A percentile compares a stretch with the other conserved stretches of the same genome.
Conservation (phyloP, 768 basidiomycete genomes). For the Cantharellus anzutake region DNA sequence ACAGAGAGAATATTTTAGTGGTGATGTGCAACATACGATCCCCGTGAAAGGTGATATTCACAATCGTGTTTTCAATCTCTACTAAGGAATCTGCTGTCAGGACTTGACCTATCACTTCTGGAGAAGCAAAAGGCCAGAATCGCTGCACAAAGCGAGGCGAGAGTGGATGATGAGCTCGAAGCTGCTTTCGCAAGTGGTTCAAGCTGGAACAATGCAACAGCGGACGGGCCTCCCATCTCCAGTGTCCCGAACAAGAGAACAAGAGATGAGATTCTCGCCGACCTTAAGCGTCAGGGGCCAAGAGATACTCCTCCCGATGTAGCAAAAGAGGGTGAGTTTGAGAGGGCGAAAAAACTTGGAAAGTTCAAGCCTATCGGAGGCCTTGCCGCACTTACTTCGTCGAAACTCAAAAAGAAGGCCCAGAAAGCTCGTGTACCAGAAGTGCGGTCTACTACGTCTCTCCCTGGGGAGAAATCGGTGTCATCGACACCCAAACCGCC, state of each 20-base stretch:
- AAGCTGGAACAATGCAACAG: conserved; percentile 2
- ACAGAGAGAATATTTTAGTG: conserved; percentile 57
- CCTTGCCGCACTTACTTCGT: background rate
- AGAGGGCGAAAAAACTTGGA: conserved; percentile 19
- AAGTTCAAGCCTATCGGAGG: conserved; percentile 15
- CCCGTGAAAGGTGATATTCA: conserved; percentile 40
- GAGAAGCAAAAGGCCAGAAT: conserved; percentile 63
- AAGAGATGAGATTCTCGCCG: conserved; percentile 54
- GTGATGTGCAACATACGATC: conserved; percentile 69
- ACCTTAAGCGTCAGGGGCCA: conserved; percentile 39
- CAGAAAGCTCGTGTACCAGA: background rate
- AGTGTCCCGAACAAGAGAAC: conserved; percentile 43
- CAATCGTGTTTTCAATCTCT: too few relatives aligned
- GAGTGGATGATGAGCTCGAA: conserved; percentile 71
- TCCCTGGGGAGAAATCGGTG: background rate
- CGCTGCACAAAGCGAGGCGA: conserved; percentile 21
- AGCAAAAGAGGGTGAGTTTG: conserved; percentile 8
- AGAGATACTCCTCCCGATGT: conserved; percentile 9
- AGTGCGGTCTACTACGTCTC: background rate
- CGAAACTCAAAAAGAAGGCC: background rate
- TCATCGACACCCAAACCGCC: too few relatives aligned
- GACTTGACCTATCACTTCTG: conserved; percentile 71
- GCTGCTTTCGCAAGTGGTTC: conserved; percentile 32
- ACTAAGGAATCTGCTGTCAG: conserved; percentile 13
- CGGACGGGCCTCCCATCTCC: conserved; percentile 8